phyloP scores from a whole-genome alignment of 345 rosid genomes.

The Arabidopsis arenosa region DNA sequence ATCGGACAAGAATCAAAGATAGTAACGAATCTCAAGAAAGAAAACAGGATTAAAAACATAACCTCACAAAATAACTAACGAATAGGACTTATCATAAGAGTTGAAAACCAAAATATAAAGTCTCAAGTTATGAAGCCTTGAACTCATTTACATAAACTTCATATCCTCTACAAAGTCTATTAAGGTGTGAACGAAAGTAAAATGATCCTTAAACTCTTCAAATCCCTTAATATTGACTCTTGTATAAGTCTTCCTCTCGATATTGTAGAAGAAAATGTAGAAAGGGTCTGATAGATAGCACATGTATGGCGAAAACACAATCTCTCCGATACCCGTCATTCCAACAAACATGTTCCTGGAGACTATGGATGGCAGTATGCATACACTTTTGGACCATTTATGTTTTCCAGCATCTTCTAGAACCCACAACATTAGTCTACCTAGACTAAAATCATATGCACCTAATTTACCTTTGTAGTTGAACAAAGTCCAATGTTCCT shows the following conservation, averaged over 20 bases:
- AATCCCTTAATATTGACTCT: not conserved
- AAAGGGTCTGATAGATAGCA: not conserved
- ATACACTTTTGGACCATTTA: constrained; percentile 11
- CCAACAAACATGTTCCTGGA: not conserved
- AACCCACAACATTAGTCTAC: not conserved
- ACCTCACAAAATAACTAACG: no score
- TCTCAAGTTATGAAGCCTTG: not conserved
- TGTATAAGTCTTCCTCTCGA: not conserved
- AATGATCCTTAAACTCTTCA: not conserved
- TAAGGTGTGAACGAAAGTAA: not conserved
- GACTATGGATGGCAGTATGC: not conserved
- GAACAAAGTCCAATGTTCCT: not conserved
- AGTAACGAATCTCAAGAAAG: not conserved
- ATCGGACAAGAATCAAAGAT: not conserved
- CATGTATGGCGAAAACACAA: not conserved
- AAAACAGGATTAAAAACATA: no score
- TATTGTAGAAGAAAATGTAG: constrained; percentile 2
- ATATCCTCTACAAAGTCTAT: constrained; percentile 2
- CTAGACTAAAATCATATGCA: no score
- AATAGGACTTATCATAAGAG: not conserved
- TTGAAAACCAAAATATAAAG: not conserved
- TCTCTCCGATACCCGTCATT: not conserved
- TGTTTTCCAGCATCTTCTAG: constrained; percentile 10
- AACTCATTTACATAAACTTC: not conserved
- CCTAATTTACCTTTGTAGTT: constrained; percentile 27